phyloP scores from a whole-genome alignment of 257 asterid species.

The Solanum appendiculatum region DNA sequence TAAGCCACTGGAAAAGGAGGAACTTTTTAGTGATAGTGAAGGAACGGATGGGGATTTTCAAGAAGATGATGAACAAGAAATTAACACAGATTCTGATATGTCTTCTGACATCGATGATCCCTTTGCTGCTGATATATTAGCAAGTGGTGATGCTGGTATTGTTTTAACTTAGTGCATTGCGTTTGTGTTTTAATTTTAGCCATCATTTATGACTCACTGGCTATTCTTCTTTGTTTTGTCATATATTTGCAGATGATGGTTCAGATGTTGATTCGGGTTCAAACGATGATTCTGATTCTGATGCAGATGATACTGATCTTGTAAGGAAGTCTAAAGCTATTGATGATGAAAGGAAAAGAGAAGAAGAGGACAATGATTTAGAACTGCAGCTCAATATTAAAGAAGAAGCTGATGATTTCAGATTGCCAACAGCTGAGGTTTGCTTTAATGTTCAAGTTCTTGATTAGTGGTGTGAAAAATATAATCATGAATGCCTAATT shows the following conservation, averaged over 20 bases:
- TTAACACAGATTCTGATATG: constrained; percentile 49
- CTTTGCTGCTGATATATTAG: constrained; percentile 54
- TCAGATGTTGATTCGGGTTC: constrained; percentile 16
- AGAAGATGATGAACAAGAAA: constrained; percentile 19
- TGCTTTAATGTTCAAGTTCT: neutral
- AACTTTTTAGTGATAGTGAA: constrained; percentile 42
- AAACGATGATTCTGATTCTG: constrained; percentile 46
- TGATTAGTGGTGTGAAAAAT: neutral
- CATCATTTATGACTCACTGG: neutral
- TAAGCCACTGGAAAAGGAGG: constrained; percentile 24
- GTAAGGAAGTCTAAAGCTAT: constrained; percentile 39
- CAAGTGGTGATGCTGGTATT: constrained; percentile 57
- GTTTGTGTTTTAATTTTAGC: neutral
- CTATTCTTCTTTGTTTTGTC: neutral
- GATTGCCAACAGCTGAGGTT: constrained; percentile 79
- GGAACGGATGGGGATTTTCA: constrained; percentile 23
- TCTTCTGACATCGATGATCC: constrained; percentile 73
- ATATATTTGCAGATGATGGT: neutral
- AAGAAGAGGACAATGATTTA: constrained; percentile 32
- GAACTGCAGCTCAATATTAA: constrained; percentile 53
- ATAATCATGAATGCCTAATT: neutral
- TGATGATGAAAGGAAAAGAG: constrained; percentile 40
- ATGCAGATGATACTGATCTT: constrained; percentile 39
- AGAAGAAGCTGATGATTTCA: constrained; percentile 55
- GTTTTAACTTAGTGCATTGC: neutral